Evolutionary conservation across 164 flowering plant genomes (phyloP).

Genomic region (Magnolia officinalis): DNA sequence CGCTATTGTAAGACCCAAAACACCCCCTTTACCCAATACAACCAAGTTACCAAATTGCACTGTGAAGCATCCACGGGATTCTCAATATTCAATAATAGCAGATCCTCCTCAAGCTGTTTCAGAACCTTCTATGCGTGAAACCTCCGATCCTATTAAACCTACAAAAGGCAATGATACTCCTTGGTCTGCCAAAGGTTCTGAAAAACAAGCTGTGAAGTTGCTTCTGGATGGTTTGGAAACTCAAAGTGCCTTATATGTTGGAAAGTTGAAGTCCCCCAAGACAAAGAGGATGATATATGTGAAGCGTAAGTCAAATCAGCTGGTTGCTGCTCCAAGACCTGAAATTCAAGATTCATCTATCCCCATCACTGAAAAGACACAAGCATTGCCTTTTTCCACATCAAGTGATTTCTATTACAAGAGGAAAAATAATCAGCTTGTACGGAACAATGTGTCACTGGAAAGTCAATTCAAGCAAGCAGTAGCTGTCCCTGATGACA

Average conservation of each 20-base stretch:
- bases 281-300: conserved; percentile 43
- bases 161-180: conserved; percentile 18
- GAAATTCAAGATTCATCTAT: conserved; percentile 19
- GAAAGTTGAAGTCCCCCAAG: conserved; percentile 22
- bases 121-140: conserved; percentile 9
- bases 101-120: conserved; percentile 24
- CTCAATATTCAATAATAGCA: conserved; percentile 16
- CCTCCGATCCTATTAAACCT: conserved; percentile 14
- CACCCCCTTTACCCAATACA: conserved; percentile 29
- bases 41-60: conserved; percentile 19
- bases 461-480: conserved; percentile 29
- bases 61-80: conserved; percentile 18
- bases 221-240: conserved; percentile 22
- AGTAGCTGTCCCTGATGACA: conserved; percentile 18
- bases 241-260: conserved; percentile 27
- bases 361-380: conserved; percentile 27
- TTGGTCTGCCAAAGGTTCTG: conserved; percentile 22
- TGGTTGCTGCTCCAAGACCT: conserved; percentile 56
- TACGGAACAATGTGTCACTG: conserved; percentile 40
- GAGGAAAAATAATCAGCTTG: conserved; percentile 71
- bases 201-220: conserved; percentile 25
- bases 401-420: conserved; percentile 61
- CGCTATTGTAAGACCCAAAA: conserved; percentile 34
- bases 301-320: conserved; percentile 66
- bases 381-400: conserved; percentile 9